Percentiles rank a stretch among this genome's conserved stretches.
Conservation (phyloP, 441 rosid species). For the Brassica balearica region DNA sequence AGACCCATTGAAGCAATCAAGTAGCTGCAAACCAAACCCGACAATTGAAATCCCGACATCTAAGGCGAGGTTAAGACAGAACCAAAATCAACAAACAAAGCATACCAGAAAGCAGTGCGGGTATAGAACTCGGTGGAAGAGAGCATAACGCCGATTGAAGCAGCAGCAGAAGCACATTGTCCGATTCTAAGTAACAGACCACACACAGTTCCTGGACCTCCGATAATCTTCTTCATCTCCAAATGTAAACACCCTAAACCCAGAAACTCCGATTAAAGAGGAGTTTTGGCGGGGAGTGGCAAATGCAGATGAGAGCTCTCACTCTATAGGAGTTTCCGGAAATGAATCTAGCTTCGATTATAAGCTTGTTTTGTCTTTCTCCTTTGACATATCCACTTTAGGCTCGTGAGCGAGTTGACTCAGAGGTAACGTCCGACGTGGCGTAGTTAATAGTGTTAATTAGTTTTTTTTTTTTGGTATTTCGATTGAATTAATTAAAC, state of each 20-base stretch:
- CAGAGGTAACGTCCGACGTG: slow-evolving; percentile 28
- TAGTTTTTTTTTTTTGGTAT: neutral
- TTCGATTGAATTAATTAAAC: neutral
- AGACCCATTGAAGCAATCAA: slow-evolving; percentile 98
- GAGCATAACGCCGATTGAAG: slow-evolving; percentile 79
- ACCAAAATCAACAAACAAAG: neutral
- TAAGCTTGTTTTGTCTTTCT: slow-evolving; percentile 28
- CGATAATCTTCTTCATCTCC: slow-evolving; percentile 78
- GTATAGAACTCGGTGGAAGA: slow-evolving; percentile 64
- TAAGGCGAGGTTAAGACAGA: neutral
- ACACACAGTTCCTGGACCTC: slow-evolving; percentile 85
- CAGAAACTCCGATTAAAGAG: slow-evolving; percentile 14
- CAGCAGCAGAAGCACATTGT: slow-evolving; percentile 79
- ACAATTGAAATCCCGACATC: neutral
- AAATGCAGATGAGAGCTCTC: slow-evolving; percentile 10
- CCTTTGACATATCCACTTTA: slow-evolving; percentile 31
- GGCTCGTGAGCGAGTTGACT: slow-evolving; percentile 15
- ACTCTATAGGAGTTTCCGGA: neutral
- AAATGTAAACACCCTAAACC: neutral
- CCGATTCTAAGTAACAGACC: slow-evolving; percentile 74
- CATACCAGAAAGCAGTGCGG: slow-evolving; percentile 95
- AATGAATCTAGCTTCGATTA: slow-evolving; percentile 23
- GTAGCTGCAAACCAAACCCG: slow-evolving; percentile 59
- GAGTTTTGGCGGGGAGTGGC: slow-evolving; percentile 4
- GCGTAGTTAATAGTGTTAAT: neutral